A percentile compares a stretch with the other conserved stretches of the same genome.
Conservation (phyloP, 768 basidiomycete genomes). For the Butyriboletus loyo region DNA sequence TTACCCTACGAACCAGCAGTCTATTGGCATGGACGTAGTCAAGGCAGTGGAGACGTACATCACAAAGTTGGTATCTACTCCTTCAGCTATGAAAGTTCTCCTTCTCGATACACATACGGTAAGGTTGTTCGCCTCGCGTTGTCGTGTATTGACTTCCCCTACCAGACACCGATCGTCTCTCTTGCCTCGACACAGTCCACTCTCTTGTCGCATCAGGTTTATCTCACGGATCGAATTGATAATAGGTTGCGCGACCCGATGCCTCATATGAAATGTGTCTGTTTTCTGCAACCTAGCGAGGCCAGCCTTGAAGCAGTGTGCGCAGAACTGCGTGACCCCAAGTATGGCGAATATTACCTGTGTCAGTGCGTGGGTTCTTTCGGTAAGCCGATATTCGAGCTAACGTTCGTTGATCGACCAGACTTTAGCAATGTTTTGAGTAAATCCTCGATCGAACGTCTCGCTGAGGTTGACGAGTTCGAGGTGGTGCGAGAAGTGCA, state of each 20-base stretch:
- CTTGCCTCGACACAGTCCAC: conserved; percentile 92
- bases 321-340: conserved; percentile 81
- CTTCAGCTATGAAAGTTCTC: conserved; percentile 91
- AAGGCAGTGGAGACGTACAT: conserved; percentile 96
- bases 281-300: conserved; percentile 82
- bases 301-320: conserved; percentile 82
- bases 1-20: not conserved
- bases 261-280: conserved; percentile 96
- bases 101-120: conserved; percentile 94
- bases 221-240: conserved; percentile 96
- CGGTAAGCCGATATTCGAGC: conserved; percentile 14
- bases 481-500: conserved; percentile 97
- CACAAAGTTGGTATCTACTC: conserved; percentile 80
- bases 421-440: conserved; percentile 95
- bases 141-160: not conserved
- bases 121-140: conserved; percentile 22
- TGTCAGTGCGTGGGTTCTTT: conserved; percentile 86
- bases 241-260: conserved; percentile 88
- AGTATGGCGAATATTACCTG: conserved; percentile 97
- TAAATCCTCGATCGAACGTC: conserved; percentile 85
- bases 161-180: conserved; percentile 93
- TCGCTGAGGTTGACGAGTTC: conserved; percentile 93
- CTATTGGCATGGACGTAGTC: conserved; percentile 79
- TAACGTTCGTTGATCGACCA: conserved; percentile 32
- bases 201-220: conserved; percentile 92